phyloP scores from a whole-genome alignment of 2,329 filamentous ascomycete species.

The Epichloe gansuensis region DNA sequence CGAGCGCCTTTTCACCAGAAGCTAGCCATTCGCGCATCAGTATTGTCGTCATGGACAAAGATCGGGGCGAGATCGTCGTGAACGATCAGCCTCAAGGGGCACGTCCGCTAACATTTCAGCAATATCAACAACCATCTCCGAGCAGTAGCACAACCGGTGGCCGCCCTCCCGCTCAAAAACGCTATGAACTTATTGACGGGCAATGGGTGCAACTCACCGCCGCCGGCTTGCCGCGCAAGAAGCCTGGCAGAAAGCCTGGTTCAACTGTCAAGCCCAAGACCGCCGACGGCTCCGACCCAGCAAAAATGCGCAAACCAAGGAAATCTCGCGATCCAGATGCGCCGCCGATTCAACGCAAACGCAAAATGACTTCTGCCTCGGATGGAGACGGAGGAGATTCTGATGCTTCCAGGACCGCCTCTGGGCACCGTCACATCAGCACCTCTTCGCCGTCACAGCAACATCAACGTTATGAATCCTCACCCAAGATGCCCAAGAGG shows the following conservation, averaged over 20 bases:
- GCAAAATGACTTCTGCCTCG: constrained; percentile 32
- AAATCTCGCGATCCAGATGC: constrained; percentile 49
- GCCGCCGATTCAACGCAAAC: constrained; percentile 39
- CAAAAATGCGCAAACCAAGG: constrained; percentile 39
- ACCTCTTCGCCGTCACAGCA: constrained; percentile 12
- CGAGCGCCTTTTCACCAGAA: not conserved
- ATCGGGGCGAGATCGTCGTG: constrained; percentile 33
- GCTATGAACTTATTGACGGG: constrained; percentile 24
- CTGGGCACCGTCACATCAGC: constrained; percentile 11
- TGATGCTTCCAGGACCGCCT: constrained; percentile 13
- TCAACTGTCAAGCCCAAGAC: constrained; percentile 34
- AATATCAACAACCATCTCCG: constrained; percentile 13
- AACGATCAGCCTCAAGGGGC: constrained; percentile 21
- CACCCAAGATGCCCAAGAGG: constrained; percentile 37
- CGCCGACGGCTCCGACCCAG: constrained; percentile 25
- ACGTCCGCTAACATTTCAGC: constrained; percentile 15
- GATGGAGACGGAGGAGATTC: constrained; percentile 24
- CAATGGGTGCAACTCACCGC: constrained; percentile 39
- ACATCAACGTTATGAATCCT: constrained; percentile 12
- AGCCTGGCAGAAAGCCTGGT: constrained; percentile 53
- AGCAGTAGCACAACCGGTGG: constrained; percentile 14
- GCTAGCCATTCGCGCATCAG: constrained; percentile 12
- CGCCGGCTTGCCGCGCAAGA: constrained; percentile 46
- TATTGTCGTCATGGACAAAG: constrained; percentile 24
- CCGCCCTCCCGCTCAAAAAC: constrained; percentile 14